These are phyloP conservation scores for Paramecium pentaurelia DNA, from an alignment of 73 alveolate genomes.

Conservation along the genomic window DNA sequence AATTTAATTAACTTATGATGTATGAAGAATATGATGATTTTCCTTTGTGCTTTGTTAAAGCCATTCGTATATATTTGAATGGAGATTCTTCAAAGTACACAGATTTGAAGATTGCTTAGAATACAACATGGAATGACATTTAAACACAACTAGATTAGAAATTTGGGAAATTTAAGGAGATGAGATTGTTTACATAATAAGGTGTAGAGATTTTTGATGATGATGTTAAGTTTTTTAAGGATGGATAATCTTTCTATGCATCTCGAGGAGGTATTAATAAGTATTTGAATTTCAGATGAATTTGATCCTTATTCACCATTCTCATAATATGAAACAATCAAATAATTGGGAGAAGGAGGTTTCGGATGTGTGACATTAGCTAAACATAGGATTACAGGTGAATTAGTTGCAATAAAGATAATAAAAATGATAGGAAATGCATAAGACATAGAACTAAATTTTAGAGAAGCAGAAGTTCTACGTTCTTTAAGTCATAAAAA, in stretches of 20 bases:
- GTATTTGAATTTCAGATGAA: conserved; percentile 26
- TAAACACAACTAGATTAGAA: not conserved
- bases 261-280: conserved; percentile 48
- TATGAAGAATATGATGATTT: conserved; percentile 31
- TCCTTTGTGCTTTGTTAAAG: not conserved
- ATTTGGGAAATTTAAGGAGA: conserved; percentile 36
- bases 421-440: conserved; percentile 69
- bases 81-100: conserved; percentile 25
- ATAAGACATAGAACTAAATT: conserved; percentile 66
- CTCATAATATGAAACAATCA: conserved; percentile 64
- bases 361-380: conserved; percentile 92
- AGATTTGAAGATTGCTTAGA: not conserved
- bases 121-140: conserved; percentile 9
- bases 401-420: conserved; percentile 91
- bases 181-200: conserved; percentile 37
- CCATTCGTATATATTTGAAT: conserved; percentile 11
- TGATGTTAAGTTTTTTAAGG: conserved; percentile 38
- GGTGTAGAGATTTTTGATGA: conserved; percentile 57
- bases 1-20: conserved; percentile 5
- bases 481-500: conserved; percentile 71
- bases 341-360: conserved; percentile 92
- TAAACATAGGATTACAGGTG: conserved; percentile 79
- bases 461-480: conserved; percentile 76
- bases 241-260: conserved; percentile 52
- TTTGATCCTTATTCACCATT: conserved; percentile 60